Evolutionary conservation across 176 grass and related monocot genomes (phyloP), one percentile per base, ranked within the genome.

Genomic region (Hordeum marinum): DNA sequence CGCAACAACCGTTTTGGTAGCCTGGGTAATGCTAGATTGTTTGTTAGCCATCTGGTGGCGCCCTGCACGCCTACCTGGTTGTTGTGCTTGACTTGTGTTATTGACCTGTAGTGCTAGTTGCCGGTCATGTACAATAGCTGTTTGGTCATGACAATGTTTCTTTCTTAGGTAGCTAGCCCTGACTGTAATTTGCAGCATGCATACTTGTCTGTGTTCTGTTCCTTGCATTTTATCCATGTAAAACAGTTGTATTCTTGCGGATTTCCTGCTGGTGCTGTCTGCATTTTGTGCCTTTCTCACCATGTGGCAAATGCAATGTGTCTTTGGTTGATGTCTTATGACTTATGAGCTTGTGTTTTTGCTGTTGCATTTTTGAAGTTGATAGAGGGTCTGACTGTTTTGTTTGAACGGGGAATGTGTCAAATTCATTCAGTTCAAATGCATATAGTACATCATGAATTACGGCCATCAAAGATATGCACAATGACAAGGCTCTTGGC

Each of bases 51-150:
- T 83, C 81, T 78, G 54, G 62, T 52, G 80, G 76, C 76, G 77
- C 77, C 67, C 78, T 72, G 74, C 63, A 64, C 64, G 81, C 43
- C 72, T 87, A 80, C 0, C 71, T 75, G 45, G 72, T 75, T 75
- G 85, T 81, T 87, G 85, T 91, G 85, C 68, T 90, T 63, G 76
- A 87, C 89, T 84, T 27, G 63, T 87, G 72, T 82, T 21, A 21
- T 57, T 84, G 80, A 76, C 52, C 64, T 84, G 76, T 91, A 87
- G 89, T 76, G 61, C 20, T 87, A 91, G 85, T 84, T 69, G 77
- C 76, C 62, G 81, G 76, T 87, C 81, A 87, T 94, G 93, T 94
- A 90, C 93, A 84, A 92, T 92, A 90, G 79, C 83, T 84, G 50
- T 75, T 76, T 24, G 41, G 52, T 82, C 78, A 76, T 57, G 54